phyloP scores from a whole-genome alignment of 2,329 filamentous ascomycete genomes.

The Colletotrichum scovillei region DNA sequence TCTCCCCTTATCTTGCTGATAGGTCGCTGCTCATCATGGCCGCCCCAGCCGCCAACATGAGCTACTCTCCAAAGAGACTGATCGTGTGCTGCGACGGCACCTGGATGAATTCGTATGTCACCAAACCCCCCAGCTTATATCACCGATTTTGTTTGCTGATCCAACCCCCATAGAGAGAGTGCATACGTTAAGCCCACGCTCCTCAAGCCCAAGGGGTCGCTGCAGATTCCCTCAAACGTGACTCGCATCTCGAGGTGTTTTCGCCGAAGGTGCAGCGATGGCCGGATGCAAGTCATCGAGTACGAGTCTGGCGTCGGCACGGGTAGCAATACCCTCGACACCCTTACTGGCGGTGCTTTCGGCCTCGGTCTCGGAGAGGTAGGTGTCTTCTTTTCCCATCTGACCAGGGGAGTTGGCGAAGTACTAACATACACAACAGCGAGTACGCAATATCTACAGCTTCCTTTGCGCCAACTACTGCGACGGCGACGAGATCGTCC shows the following conservation, averaged over 20 bases:
- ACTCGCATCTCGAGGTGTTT: constrained; percentile 70
- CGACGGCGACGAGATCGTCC: constrained; percentile 66
- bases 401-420: background rate
- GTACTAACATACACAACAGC: constrained; percentile 46
- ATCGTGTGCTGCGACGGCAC: constrained; percentile 66
- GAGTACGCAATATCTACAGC: constrained; percentile 70
- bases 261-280: constrained; percentile 61
- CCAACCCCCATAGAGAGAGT: constrained; percentile 49
- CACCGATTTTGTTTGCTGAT: background rate
- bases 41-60: background rate
- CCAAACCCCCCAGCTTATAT: background rate
- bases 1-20: background rate
- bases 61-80: constrained; percentile 53
- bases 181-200: constrained; percentile 55
- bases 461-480: constrained; percentile 72
- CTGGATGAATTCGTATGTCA: constrained; percentile 58
- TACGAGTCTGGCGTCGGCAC: constrained; percentile 73
- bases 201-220: constrained; percentile 49
- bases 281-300: constrained; percentile 67
- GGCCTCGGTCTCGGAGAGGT: constrained; percentile 66
- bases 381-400: constrained; percentile 21
- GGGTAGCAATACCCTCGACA: constrained; percentile 59
- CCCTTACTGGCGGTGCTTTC: constrained; percentile 65
- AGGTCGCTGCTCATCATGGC: constrained; percentile 5
- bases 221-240: constrained; percentile 69